Base-by-base conservation (phyloP, 176 grass and related monocot genomes). In the Eremochloa ophiuroides region DNA sequence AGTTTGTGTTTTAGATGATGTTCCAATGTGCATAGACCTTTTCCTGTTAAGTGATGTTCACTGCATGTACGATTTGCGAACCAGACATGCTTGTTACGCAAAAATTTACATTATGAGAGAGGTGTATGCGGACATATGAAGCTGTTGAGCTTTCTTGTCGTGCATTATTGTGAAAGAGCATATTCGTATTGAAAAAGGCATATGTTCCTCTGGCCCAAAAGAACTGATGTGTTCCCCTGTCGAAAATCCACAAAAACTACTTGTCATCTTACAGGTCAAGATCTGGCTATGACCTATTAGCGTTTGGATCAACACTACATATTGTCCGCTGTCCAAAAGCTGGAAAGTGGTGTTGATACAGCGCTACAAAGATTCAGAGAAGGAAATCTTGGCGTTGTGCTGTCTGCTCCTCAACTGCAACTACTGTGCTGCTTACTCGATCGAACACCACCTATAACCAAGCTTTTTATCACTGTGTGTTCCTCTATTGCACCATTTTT, bases 21-120 rank as follows among this genome's bases (percentile, higher is more conserved):
- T 47, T 76, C 55, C 23, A 28, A 26, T 76, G 34, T 89, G 70
- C 25, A 53, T 70, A 62, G 62, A 85, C 56, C 64, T 42, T 81
- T 35, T 2, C 60, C 28, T 71, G 31, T 69, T 70, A 69, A 70
- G 23, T 35, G 62, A 40, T 80, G 60, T 34, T 10, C 6, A 18
- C 20, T 34, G 18, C 26, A 29, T 75, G 44, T 16, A 46, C 18
- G 27, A 66, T 56, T 35, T 66, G 73, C 31, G 8, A 27, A 48
- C 23, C 0, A 35, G 39, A 42, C 56, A 43, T 78, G 59, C 47
- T 44, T 65, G 28, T 65, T 78, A 63, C 26, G 22, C 17, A 20
- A 63, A 31, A 3, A 3, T 28, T 64, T 35, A 27, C 15, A 62
- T 25, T 50, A 6, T 9, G 22, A n/a, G 20, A 66, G 7, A 50